A percentile compares a stretch with the other conserved stretches of the same genome.
phyloP scores from a whole-genome alignment of 176 grass and related monocot genomes.

The Oryza australiensis region DNA sequence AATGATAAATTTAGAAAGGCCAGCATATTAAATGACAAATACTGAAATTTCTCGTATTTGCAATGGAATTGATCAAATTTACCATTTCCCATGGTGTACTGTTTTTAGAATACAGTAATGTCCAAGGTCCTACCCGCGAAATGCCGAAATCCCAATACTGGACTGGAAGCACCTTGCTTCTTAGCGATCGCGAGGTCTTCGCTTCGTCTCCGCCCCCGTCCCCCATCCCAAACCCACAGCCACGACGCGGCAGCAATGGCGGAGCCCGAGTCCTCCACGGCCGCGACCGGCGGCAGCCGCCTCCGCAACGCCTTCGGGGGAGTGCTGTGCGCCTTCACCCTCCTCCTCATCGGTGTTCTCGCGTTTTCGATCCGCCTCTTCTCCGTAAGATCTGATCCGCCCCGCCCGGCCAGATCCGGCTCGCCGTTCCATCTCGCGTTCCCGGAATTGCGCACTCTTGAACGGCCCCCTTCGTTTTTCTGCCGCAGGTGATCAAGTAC shows the following conservation, averaged over 20 bases:
- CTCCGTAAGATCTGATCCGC: conserved; percentile 71
- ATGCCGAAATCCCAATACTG: background rate
- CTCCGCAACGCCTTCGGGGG: conserved; percentile 89
- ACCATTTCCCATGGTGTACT: no score
- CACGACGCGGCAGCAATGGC: conserved; percentile 62
- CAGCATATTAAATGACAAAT: no score
- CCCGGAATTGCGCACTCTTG: conserved; percentile 2
- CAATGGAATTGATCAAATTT: no score
- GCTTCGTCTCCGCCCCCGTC: conserved; percentile 36
- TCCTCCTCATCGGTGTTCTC: conserved; percentile 87
- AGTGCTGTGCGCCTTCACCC: conserved; percentile 81
- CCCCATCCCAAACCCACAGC: conserved; percentile 6
- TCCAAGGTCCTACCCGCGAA: conserved; percentile 5
- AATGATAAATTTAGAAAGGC: no score
- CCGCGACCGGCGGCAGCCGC: conserved; percentile 30
- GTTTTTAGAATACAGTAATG: background rate
- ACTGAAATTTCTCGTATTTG: no score
- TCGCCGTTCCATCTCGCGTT: background rate
- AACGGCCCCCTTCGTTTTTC: background rate
- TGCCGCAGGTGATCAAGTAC: conserved; percentile 89
- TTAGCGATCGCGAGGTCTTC: conserved; percentile 40
- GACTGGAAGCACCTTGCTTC: background rate
- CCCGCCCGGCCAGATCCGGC: conserved; percentile 28
- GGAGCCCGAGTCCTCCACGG: conserved; percentile 46
- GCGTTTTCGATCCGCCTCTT: conserved; percentile 99